These are phyloP conservation scores for Eutypa lata DNA, from an alignment of 2,329 filamentous ascomycete species.

Conservation along the genomic window DNA sequence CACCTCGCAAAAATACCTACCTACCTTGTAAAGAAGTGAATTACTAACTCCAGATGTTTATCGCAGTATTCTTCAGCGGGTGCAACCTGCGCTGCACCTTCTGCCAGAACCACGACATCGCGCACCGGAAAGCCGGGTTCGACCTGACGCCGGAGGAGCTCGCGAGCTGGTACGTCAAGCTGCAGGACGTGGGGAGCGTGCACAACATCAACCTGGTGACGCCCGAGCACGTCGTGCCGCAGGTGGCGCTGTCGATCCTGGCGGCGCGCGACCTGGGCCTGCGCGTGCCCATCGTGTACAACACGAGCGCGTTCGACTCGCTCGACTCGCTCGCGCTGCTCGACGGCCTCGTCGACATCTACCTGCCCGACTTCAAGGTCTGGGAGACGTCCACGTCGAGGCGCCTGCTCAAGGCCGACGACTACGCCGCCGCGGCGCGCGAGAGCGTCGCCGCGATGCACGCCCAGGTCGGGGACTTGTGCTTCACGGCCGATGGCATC, in stretches of 20 bases:
- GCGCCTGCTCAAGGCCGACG: conserved; percentile 72
- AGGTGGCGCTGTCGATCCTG: conserved; percentile 74
- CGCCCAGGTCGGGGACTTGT: conserved; percentile 75
- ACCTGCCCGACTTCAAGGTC: conserved; percentile 85
- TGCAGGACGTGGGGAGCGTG: conserved; percentile 75
- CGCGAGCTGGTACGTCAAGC: conserved; percentile 77
- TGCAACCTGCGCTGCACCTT: conserved; percentile 72
- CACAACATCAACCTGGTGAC: conserved; percentile 90
- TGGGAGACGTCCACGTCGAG: conserved; percentile 66
- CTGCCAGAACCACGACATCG: conserved; percentile 82
- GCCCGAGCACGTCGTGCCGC: conserved; percentile 82
- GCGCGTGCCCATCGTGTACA: conserved; percentile 75
- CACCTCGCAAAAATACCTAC: no score
- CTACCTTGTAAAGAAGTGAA: no score
- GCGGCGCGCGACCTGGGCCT: conserved; percentile 69
- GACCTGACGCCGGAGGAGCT: conserved; percentile 76
- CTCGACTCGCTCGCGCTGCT: conserved; percentile 68
- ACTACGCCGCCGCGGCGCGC: conserved; percentile 68
- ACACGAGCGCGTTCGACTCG: conserved; percentile 79
- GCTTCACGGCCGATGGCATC: conserved; percentile 77
- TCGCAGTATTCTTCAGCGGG: conserved; percentile 82
- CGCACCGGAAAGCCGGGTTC: conserved; percentile 77
- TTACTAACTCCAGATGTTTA: no score
- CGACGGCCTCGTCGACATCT: conserved; percentile 80
- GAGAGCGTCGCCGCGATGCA: conserved; percentile 82